Base-by-base conservation (phyloP, 495 filamentous ascomycete genomes). In the Rhizodiscina lignyota region DNA sequence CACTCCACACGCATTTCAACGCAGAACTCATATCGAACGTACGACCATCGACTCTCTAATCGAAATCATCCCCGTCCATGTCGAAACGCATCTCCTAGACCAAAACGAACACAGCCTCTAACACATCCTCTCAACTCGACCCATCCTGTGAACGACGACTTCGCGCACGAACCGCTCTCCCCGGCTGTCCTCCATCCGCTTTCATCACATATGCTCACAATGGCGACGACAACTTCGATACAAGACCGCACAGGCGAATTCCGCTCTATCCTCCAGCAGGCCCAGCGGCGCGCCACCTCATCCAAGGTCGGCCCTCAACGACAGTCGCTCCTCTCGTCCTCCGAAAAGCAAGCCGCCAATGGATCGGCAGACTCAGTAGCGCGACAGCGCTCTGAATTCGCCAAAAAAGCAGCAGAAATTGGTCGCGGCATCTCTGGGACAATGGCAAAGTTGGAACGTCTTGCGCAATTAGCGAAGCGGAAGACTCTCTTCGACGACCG, bases 221-320 rank as follows among this genome's bases (percentile, higher is more conserved):
- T 34, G 35, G 34, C 41, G 39, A 76, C 74, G 71, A 64, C 66
- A 30, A 66, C 70, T 15, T 84, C 83, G 29, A 94, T 96, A 58
- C 91, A 97, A 67, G 89, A 97, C 60, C 81, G 89, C 47, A 97
- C 89, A 36, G 67, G 67, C 52, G 89, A 97, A 62, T 97, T 97
- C 63, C 78, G 76, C 47, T 75, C 83, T 41, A 85, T 96, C 52
- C 70, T 96, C 32, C 65, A 67, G 15, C 83, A 85, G 48, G 80
- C 80, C 37, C 81, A 92, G 56, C 78, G 74, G 46, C 70, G 74
- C 28, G 67, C 79, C 6, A 66, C 70, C 11, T 59, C 72, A 1
- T 70, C 66, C 17, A 89, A 83, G 58, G 64, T 77, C 23, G 75
- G 77, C 24, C 55, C 78, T 11, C 83, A 91, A 59, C 67, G 79